phyloP scores from a whole-genome alignment of 2,329 filamentous ascomycete genomes.

The Monosporascus ibericus region DNA sequence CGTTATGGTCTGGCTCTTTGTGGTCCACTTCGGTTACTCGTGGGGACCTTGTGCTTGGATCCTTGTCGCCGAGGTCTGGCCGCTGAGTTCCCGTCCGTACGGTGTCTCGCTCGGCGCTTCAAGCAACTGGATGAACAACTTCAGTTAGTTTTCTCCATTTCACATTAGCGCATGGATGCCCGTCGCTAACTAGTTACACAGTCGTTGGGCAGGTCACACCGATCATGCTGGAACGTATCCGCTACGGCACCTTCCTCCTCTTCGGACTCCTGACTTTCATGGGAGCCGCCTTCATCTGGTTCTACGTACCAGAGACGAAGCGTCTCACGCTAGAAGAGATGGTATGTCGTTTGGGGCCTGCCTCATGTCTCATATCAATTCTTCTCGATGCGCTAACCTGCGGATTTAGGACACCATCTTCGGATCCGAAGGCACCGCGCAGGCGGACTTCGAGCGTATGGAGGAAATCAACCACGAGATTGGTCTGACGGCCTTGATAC shows the following conservation, averaged over 20 bases:
- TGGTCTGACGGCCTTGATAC: constrained; percentile 45
- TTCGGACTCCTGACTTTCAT: constrained; percentile 60
- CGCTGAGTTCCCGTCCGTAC: constrained; percentile 62
- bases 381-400: not conserved
- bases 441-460: constrained; percentile 64
- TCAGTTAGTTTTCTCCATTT: constrained; percentile 26
- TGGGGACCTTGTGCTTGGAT: constrained; percentile 75
- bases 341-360: constrained; percentile 26
- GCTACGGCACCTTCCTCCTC: constrained; percentile 66
- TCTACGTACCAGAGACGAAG: constrained; percentile 61
- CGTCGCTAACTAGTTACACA: constrained; percentile 33
- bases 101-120: constrained; percentile 64
- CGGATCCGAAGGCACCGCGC: constrained; percentile 58
- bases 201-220: constrained; percentile 65
- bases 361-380: too few species aligned
- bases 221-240: constrained; percentile 57
- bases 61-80: constrained; percentile 69
- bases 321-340: constrained; percentile 59
- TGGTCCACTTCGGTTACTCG: constrained; percentile 67
- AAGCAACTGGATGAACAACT: constrained; percentile 55
- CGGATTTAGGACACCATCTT: constrained; percentile 55
- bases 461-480: constrained; percentile 66
- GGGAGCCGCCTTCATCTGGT: constrained; percentile 56
- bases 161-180: not conserved
- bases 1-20: constrained; percentile 67